phyloP scores from a whole-genome alignment of 345 rosid genomes.

The Euphorbia lathyris region DNA sequence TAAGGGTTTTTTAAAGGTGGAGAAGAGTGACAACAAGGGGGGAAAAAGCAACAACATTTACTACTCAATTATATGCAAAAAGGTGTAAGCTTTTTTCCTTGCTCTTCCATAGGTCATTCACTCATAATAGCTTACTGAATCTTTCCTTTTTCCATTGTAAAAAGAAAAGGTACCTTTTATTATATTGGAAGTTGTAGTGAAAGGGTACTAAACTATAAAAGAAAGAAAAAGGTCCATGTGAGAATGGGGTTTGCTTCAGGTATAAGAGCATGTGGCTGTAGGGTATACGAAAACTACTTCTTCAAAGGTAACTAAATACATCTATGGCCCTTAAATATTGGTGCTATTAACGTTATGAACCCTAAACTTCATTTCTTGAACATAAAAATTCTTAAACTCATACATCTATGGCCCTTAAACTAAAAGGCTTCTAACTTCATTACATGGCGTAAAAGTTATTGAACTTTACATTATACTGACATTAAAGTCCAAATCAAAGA shows the following conservation, averaged over 20 bases:
- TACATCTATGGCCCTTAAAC: too few species aligned
- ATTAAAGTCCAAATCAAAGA: too few species aligned
- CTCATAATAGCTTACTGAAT: too few species aligned
- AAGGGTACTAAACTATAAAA: background rate
- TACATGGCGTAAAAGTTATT: too few species aligned
- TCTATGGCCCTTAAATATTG: too few species aligned
- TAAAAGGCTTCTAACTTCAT: too few species aligned
- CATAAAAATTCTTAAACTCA: too few species aligned
- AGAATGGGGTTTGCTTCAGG: background rate
- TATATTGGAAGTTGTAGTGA: slow-evolving; percentile 13
- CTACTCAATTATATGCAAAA: slow-evolving; percentile 19
- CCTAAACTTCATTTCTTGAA: too few species aligned
- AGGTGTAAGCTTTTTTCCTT: slow-evolving; percentile 8
- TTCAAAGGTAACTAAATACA: too few species aligned
- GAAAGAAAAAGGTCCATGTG: background rate
- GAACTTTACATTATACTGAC: too few species aligned
- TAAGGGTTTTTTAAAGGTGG: slow-evolving; percentile 21
- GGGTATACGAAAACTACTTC: slow-evolving; percentile 13
- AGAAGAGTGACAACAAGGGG: slow-evolving; percentile 6
- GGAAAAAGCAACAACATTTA: slow-evolving; percentile 15
- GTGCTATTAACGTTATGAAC: too few species aligned
- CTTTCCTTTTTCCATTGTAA: slow-evolving; percentile 17
- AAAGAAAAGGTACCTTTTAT: slow-evolving; percentile 20
- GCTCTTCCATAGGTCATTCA: background rate
- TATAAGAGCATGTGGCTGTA: slow-evolving; percentile 22